Conservation (phyloP, 2,329 filamentous ascomycete genomes). For the Sclerotinia nivalis region DNA sequence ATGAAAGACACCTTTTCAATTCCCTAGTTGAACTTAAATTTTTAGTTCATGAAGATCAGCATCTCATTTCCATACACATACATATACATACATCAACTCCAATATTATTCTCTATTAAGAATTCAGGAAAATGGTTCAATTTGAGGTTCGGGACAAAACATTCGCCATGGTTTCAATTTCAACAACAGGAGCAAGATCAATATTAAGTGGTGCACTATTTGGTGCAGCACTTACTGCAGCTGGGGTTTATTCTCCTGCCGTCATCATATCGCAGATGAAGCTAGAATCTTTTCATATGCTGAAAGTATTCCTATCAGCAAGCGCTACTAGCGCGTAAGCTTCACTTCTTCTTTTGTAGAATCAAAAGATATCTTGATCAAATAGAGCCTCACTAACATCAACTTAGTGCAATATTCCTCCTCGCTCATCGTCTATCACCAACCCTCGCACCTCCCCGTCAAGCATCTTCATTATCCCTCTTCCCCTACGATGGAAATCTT, state of each 20-base stretch:
- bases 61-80: not conserved
- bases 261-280: conserved; percentile 62
- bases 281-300: conserved; percentile 66
- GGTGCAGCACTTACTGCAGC: conserved; percentile 61
- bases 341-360: not conserved
- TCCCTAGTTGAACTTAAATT: conserved; percentile 1
- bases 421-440: conserved; percentile 31
- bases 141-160: not conserved
- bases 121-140: not conserved
- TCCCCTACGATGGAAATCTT: conserved; percentile 64
- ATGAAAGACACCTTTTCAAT: not conserved
- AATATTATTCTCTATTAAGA: not conserved
- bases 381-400: not conserved
- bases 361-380: not conserved
- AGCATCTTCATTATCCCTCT: conserved; percentile 43
- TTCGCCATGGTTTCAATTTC: conserved; percentile 20
- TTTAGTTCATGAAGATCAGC: conserved; percentile 10
- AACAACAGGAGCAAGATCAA: conserved; percentile 13
- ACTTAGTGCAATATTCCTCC: conserved; percentile 43
- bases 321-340: conserved; percentile 61
- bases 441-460: conserved; percentile 16
- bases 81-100: not conserved
- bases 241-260: conserved; percentile 59
- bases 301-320: conserved; percentile 63
- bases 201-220: conserved; percentile 53